Evolutionary conservation across 2,329 filamentous ascomycete species (phyloP).

Genomic region (Alternaria infectoria): DNA sequence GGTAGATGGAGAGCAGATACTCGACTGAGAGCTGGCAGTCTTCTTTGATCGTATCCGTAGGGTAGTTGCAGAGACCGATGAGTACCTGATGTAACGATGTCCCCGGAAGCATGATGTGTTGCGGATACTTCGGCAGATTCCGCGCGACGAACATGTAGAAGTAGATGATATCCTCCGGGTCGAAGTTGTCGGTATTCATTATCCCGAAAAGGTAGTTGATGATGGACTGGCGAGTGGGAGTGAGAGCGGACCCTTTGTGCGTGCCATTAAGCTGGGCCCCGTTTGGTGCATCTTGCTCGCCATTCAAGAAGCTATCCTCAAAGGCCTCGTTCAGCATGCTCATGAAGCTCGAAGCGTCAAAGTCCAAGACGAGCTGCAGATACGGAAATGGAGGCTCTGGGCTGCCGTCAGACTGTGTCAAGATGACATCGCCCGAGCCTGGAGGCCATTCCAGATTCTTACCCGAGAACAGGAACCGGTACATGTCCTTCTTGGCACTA

Average conservation of each 20-base stretch:
- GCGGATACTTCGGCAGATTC: conserved; percentile 94
- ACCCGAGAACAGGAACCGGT: conserved; percentile 92
- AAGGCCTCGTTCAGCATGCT: conserved; percentile 97
- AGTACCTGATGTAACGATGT: conserved; percentile 83
- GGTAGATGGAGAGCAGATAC: conserved; percentile 91
- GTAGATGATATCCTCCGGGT: conserved; percentile 84
- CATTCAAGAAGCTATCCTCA: conserved; percentile 91
- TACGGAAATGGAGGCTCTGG: conserved; percentile 83
- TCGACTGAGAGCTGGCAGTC: conserved; percentile 97
- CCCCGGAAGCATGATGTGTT: conserved; percentile 90
- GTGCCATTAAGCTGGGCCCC: conserved; percentile 61
- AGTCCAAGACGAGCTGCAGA: conserved; percentile 81
- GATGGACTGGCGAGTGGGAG: conserved; percentile 86
- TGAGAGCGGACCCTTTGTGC: conserved; percentile 38
- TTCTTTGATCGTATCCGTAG: conserved; percentile 78
- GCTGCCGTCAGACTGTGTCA: conserved; percentile 61
- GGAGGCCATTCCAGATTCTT: conserved; percentile 77
- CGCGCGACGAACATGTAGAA: conserved; percentile 98
- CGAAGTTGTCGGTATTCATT: conserved; percentile 80
- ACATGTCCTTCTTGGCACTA: conserved; percentile 84
- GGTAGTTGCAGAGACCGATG: conserved; percentile 82
- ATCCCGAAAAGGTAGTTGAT: conserved; percentile 89
- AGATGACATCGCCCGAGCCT: conserved; percentile 64
- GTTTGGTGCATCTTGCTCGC: conserved; percentile 69
- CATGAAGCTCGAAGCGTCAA: conserved; percentile 89